Base-by-base conservation (phyloP, 2,329 filamentous ascomycete species). In the Talaromyces piceae region DNA sequence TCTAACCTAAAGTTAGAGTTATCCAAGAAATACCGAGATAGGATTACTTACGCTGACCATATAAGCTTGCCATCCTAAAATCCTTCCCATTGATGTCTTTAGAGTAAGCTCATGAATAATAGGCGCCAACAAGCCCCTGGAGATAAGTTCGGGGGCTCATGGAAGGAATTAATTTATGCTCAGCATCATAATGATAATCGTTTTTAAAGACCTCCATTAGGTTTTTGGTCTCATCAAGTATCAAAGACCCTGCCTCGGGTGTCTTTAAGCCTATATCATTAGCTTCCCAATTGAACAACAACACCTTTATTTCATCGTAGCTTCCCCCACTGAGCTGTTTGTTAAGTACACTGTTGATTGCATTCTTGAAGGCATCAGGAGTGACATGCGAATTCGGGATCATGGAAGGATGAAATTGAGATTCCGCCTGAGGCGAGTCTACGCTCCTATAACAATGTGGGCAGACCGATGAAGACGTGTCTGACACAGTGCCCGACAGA, bases 321-420 rank as follows among this genome's bases (percentile, higher is more conserved):
- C 13, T 22, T 37, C 22, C 12, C 9, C 13, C 20, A 28, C 20
- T 33, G 18, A 26, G 4, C 13, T 33, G 12, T 13, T n/a, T 33
- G 11, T 31, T 47, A 13, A 47, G 16, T 5, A 27, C 45, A 8
- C 12, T 18, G 23, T 31, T 47, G 5, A 37, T 25, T 20, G 27
- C 26, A 9, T 47, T 30, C 33, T 47, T 47, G 20, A 33, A 47
- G 4, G 20, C 20, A 20, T 16, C 45, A 30, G 12, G n/a, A n/a
- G n/a, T n/a, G n/a, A 47, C 26, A 47, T 47, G 45, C 18, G 45
- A 47, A 37, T 47, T 47, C 25, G 30, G 45, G 9, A 47, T 47
- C 16, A 25, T 18, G 8, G 12, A 11, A 20, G 45, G 26, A 33
- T 33, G 27, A 31, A 47, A 4, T 20, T 30, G 45, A 37, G 26